Conservation (phyloP, 2,329 filamentous ascomycete species). For the Corinectria fuckeliana region DNA sequence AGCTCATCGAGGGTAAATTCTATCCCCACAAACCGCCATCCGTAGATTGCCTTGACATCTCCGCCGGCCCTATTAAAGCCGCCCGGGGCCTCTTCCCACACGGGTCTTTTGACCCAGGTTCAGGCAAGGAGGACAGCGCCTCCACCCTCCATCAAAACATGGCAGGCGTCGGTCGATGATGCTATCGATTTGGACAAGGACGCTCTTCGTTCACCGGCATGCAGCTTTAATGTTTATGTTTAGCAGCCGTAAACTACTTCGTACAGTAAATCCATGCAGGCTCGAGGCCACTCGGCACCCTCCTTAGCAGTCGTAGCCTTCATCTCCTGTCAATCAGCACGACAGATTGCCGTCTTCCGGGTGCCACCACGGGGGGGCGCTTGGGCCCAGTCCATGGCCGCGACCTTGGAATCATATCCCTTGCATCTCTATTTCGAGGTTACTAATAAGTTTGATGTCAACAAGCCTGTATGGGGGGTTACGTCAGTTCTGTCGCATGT, state of each 20-base stretch:
- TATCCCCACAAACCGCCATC: not conserved
- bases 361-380: not conserved
- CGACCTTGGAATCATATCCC: not conserved
- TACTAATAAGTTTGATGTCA: constrained; percentile 1
- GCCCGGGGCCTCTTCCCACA: not conserved
- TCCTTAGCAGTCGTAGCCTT: not conserved
- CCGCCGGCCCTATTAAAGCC: not conserved
- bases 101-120: not conserved
- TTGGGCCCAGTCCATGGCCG: not conserved
- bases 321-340: not conserved
- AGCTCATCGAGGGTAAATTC: not conserved
- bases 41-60: not conserved
- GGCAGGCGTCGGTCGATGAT: not conserved
- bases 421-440: not conserved
- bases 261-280: not conserved
- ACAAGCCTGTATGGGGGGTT: not conserved
- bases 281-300: not conserved
- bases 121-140: not conserved
- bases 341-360: not conserved
- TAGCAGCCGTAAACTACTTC: no score
- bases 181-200: not conserved
- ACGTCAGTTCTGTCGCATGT: not conserved
- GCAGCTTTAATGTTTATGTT: not conserved
- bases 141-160: not conserved
- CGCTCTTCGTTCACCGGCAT: not conserved